Evolutionary conservation across 176 grass and related monocot species (phyloP).

Genomic region (Melocanna baccifera): DNA sequence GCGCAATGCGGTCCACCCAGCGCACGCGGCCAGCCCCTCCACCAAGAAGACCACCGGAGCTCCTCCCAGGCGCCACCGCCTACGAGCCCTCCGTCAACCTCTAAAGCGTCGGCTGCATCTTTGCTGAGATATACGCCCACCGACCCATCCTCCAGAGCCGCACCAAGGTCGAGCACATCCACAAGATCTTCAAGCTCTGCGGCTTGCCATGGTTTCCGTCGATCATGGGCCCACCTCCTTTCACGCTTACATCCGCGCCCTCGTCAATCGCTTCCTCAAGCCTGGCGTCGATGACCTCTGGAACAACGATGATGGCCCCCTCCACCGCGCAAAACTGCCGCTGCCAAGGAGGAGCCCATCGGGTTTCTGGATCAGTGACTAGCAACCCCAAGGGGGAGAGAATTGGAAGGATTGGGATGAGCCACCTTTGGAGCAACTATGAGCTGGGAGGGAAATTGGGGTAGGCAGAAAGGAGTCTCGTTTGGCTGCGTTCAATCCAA

Average conservation of each 20-base stretch:
- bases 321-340: slow-evolving; percentile 16
- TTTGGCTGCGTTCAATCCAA: slow-evolving; percentile 28
- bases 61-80: slow-evolving; percentile 67
- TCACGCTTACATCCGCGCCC: slow-evolving; percentile 58
- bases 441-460: background rate
- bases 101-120: slow-evolving; percentile 88
- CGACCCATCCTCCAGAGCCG: slow-evolving; percentile 80
- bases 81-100: slow-evolving; percentile 82
- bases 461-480: background rate
- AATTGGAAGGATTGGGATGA: slow-evolving; percentile 40
- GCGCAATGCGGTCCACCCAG: too few relatives aligned
- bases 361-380: background rate
- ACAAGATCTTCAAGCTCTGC: slow-evolving; percentile 96
- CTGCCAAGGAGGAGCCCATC: background rate
- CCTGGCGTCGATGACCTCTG: slow-evolving; percentile 78
- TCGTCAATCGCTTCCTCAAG: slow-evolving; percentile 71
- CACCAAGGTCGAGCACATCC: slow-evolving; percentile 97
- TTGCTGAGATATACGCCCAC: slow-evolving; percentile 69
- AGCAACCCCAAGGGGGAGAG: background rate
- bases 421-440: slow-evolving; percentile 20
- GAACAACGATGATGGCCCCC: slow-evolving; percentile 84
- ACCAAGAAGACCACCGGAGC: slow-evolving; percentile 51
- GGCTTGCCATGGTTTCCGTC: slow-evolving; percentile 43
- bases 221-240: slow-evolving; percentile 35
- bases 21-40: too few relatives aligned